These are phyloP conservation scores for Aspergillus nomiae DNA, from an alignment of 2,329 filamentous ascomycete genomes.

Conservation along the genomic window DNA sequence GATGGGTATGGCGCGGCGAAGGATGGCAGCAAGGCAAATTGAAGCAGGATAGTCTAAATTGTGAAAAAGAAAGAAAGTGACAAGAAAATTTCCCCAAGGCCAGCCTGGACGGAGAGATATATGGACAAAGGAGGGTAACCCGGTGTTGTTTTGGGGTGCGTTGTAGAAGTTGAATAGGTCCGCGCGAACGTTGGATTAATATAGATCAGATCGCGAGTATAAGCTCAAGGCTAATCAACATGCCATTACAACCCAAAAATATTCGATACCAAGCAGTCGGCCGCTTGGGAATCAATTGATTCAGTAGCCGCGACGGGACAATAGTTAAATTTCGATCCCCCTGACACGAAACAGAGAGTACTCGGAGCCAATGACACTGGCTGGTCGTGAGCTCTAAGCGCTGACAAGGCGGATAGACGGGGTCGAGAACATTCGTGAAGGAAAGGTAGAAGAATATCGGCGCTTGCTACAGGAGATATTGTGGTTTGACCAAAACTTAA, in stretches of 20 bases:
- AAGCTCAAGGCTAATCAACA: constrained; percentile 10
- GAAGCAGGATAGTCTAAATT: constrained; percentile 7
- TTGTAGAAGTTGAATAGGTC: background rate
- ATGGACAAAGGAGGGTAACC: constrained; percentile 3
- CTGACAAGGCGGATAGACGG: constrained; percentile 22
- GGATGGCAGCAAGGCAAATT: constrained; percentile 10
- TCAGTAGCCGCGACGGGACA: constrained; percentile 25
- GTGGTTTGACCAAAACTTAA: background rate
- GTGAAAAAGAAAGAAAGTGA: constrained; percentile 7
- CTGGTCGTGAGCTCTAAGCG: constrained; percentile 19
- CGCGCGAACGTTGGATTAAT: constrained; percentile 13
- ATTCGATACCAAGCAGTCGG: constrained; percentile 15
- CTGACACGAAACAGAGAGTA: constrained; percentile 5
- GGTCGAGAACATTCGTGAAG: constrained; percentile 13
- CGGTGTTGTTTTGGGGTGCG: background rate
- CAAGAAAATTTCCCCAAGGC: constrained; percentile 17
- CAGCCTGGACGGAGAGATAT: constrained; percentile 20
- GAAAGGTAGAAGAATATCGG: constrained; percentile 15
- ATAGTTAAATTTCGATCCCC: constrained; percentile 21
- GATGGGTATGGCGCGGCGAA: constrained; percentile 5
- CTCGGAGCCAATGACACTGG: constrained; percentile 21
- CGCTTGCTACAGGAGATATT: constrained; percentile 21
- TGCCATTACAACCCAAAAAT: constrained; percentile 16
- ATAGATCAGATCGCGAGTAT: constrained; percentile 12
- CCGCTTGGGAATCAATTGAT: constrained; percentile 18